Evolutionary conservation across 495 filamentous ascomycete species (phyloP), one percentile per base, ranked within the genome.

Genomic region (Cercophora scortea): DNA sequence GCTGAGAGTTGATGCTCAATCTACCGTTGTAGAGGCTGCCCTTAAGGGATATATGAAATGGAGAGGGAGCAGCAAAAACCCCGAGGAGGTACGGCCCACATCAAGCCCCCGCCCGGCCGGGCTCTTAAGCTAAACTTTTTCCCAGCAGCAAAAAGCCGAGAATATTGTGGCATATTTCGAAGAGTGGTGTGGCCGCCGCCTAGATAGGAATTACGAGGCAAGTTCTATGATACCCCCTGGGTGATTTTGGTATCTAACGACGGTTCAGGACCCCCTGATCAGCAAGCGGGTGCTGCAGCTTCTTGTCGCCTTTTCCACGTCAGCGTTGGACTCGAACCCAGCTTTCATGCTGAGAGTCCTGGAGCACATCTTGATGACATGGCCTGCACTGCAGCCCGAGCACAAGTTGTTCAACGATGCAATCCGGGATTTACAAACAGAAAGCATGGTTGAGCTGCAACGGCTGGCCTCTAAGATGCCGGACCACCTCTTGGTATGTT

Each of bases 11-110:
- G 93, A 98, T 66, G 87, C 89, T 8, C 90, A 95, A 56, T 89
- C 89, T 52, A 87, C 87, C 5, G 87, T 96, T 5, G 84, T 96
- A 1, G 89, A 95, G 67, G 86, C 90, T n/a, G 87, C 88, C 6
- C 68, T 97, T 41, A 95, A 90, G 63, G 93, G 93, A 7, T 96
- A 87, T 58, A 79, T 83, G 49, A 89, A 85, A 66, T 96, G 90
- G 90, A 71, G 86, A 42, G 66, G 75, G 10, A 76, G 43, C 11
- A 75, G 65, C 57, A 73, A 77, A 56, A 81, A 71, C 4, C 74
- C 81, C 43, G 67, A 78, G 63, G 81, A 85, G 44, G 68, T 70
- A 59, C 50, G 64, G 75, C 76, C n/a, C 6, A 11, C 5, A 11
- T 35, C 13, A 66, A 51, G 65, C 51, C 34, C 12, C 3, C 13